phyloP scores from a whole-genome alignment of 179 eudicot species.

The Nepenthes alata region DNA sequence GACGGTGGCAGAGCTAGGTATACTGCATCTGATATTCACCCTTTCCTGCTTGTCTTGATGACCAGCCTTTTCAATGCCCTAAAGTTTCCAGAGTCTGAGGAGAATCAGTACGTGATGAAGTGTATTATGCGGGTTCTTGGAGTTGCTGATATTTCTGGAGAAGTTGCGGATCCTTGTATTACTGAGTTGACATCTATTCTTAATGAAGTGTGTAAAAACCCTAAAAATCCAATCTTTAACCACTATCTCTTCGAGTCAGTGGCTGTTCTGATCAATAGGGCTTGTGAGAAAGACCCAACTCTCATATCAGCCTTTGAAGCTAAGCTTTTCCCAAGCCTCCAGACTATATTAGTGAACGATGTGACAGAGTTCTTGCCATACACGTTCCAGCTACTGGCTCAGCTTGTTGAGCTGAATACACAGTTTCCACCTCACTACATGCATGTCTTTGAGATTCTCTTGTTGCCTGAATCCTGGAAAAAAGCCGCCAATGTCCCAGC shows the following conservation, averaged over 20 bases:
- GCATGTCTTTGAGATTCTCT: constrained; percentile 65
- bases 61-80: constrained; percentile 70
- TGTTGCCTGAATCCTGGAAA: constrained; percentile 64
- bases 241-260: constrained; percentile 86
- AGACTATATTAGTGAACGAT: constrained; percentile 49
- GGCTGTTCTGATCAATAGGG: constrained; percentile 71
- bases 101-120: constrained; percentile 89
- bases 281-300: constrained; percentile 61
- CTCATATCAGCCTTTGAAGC: constrained; percentile 64
- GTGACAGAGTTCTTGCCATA: constrained; percentile 84
- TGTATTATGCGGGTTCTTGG: constrained; percentile 96
- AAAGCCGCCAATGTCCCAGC: constrained; percentile 91
- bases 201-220: constrained; percentile 70
- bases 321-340: constrained; percentile 62
- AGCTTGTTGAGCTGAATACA: constrained; percentile 77
- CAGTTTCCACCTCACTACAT: constrained; percentile 57
- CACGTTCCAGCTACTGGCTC: constrained; percentile 84
- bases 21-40: constrained; percentile 48
- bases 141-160: constrained; percentile 61
- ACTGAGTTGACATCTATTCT: constrained; percentile 57
- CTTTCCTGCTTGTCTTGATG: constrained; percentile 51
- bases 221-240: constrained; percentile 72
- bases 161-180: constrained; percentile 71
- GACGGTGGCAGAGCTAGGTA: constrained; percentile 65
- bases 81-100: constrained; percentile 81